phyloP scores from a whole-genome alignment of 345 rosid genomes.

The Citrus medica region DNA sequence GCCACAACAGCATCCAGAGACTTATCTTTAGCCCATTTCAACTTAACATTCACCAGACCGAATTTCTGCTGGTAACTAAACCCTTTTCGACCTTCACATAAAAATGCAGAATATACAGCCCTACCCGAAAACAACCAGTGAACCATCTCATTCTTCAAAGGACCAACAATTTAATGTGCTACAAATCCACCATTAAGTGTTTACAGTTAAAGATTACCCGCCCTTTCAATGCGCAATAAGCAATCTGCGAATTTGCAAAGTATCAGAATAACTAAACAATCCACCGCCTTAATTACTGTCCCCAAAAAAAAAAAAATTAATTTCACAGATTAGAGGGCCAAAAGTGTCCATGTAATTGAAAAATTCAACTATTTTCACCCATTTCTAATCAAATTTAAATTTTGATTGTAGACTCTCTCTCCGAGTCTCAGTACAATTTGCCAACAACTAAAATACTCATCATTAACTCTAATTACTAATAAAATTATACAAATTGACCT shows the following conservation, averaged over 20 bases:
- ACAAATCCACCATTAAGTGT: background rate
- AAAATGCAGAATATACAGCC: slow-evolving; percentile 14
- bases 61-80: slow-evolving; percentile 46
- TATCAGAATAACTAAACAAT: too few relatives aligned
- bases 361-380: too few relatives aligned
- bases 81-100: slow-evolving; percentile 32
- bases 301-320: too few relatives aligned
- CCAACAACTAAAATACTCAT: background rate
- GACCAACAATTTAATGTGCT: background rate
- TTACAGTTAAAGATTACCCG: background rate
- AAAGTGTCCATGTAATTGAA: too few relatives aligned
- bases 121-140: slow-evolving; percentile 23
- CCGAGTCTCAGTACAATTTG: too few relatives aligned
- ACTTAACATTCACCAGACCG: slow-evolving; percentile 64
- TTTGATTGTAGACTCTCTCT: too few relatives aligned
- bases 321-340: too few relatives aligned
- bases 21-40: slow-evolving; percentile 85
- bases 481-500: background rate
- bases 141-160: slow-evolving; percentile 28
- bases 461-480: background rate
- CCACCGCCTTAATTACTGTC: too few relatives aligned
- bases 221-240: background rate
- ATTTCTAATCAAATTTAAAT: too few relatives aligned
- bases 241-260: too few relatives aligned
- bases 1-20: slow-evolving; percentile 55